Evolutionary conservation across 345 rosid genomes (phyloP).

Genomic region (Moricandia arvensis): DNA sequence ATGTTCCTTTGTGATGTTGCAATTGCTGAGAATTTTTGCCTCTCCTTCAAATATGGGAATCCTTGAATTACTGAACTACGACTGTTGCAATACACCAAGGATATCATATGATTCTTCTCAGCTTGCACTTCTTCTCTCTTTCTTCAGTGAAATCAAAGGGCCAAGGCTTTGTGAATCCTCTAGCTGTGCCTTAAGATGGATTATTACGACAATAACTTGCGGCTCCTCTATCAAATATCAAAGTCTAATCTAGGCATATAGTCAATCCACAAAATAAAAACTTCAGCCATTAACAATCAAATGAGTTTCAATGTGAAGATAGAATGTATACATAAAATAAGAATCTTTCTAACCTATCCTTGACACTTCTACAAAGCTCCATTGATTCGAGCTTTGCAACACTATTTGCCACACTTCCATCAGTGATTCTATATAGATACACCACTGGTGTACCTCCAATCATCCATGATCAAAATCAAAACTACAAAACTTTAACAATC

Average conservation of each 20-base stretch:
- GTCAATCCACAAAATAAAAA: background rate
- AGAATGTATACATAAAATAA: background rate
- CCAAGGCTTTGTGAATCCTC: background rate
- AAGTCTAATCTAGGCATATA: background rate
- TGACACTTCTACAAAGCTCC: constrained; percentile 93
- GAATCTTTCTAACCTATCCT: constrained; percentile 61
- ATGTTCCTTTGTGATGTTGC: too few relatives aligned
- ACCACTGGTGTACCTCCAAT: background rate
- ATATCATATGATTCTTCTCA: background rate
- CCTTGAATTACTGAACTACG: background rate
- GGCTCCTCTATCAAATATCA: constrained; percentile 49
- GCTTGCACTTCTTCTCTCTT: background rate
- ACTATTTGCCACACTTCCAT: constrained; percentile 69
- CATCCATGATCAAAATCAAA: background rate
- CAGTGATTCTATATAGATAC: constrained; percentile 49
- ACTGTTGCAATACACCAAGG: background rate
- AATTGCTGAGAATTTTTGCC: background rate
- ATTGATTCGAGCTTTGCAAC: constrained; percentile 93
- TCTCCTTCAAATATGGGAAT: background rate
- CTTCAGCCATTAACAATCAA: background rate
- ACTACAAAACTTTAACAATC: background rate
- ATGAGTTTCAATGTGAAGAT: background rate
- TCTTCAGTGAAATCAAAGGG: background rate
- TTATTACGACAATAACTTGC: constrained; percentile 35
- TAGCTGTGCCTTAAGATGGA: background rate